Percentiles rank a stretch among this genome's conserved stretches.
These are phyloP conservation scores for Afroboletus lepidellus DNA, from an alignment of 1,284 basidiomycete species.

Conservation along the genomic window DNA sequence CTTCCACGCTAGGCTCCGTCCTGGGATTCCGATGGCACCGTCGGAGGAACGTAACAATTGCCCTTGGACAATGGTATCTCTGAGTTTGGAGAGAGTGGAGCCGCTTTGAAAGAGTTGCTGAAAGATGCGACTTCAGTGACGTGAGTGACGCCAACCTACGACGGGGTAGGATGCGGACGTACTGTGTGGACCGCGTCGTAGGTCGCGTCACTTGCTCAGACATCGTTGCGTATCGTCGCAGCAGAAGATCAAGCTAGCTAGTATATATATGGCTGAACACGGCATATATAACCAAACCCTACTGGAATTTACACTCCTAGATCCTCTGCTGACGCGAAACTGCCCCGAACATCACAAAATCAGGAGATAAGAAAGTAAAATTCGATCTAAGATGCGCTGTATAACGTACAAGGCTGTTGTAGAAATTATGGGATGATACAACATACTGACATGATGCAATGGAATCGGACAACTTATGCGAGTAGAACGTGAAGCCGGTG, in stretches of 20 bases:
- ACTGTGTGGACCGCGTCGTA: conserved; percentile 23
- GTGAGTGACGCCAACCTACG: conserved; percentile 4
- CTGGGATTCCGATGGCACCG: conserved; percentile 48
- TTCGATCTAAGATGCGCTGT: conserved; percentile 34
- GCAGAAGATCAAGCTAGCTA: neutral
- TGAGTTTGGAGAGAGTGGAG: conserved; percentile 56
- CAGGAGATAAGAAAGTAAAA: conserved; percentile 1
- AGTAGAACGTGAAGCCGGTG: conserved; percentile 8
- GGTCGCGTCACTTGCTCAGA: conserved; percentile 26
- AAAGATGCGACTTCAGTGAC: conserved; percentile 50
- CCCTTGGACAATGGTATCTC: conserved; percentile 61
- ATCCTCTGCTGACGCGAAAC: neutral
- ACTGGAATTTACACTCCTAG: no score
- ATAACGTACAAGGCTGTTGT: conserved; percentile 34
- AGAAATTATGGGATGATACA: conserved; percentile 34
- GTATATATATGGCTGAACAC: neutral
- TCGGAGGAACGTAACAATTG: conserved; percentile 48
- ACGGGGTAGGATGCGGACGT: conserved; percentile 11
- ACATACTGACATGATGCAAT: conserved; percentile 31
- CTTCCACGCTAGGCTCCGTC: conserved; percentile 80
- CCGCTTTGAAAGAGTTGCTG: conserved; percentile 58
- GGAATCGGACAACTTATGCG: conserved; percentile 19
- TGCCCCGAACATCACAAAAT: neutral
- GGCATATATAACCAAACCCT: no score
- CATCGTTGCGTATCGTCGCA: conserved; percentile 16